A percentile compares a stretch with the other conserved stretches of the same genome.
Evolutionary conservation across 2,329 filamentous ascomycete species (phyloP).

Genomic region (Stemphylium vesicarium): DNA sequence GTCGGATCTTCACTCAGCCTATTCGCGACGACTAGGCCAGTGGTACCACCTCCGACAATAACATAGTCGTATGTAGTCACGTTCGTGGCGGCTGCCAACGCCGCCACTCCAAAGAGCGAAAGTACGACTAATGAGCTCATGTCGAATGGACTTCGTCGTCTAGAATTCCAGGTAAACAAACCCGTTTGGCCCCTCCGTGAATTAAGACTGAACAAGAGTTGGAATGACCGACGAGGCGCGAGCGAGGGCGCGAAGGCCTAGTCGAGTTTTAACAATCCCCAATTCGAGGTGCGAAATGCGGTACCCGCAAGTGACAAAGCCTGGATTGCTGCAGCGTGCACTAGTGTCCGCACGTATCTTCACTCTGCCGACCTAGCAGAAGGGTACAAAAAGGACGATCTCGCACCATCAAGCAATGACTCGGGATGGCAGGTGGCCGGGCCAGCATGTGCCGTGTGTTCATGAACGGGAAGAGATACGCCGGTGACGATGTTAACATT

Average conservation of each 20-base stretch:
- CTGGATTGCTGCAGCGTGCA: too few relatives aligned
- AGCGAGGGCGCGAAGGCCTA: too few relatives aligned
- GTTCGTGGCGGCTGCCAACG: neutral
- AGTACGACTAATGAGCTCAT: neutral
- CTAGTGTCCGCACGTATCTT: too few relatives aligned
- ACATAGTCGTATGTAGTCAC: constrained; percentile 29
- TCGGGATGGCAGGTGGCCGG: too few relatives aligned
- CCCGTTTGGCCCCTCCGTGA: neutral
- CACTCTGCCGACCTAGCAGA: too few relatives aligned
- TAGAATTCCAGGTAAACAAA: neutral
- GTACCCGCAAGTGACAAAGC: too few relatives aligned
- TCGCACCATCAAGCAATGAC: too few relatives aligned
- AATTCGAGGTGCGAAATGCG: too few relatives aligned
- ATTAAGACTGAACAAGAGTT: neutral
- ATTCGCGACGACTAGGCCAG: constrained; percentile 28
- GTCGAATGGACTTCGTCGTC: neutral
- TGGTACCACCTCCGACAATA: constrained; percentile 32
- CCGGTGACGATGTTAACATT: neutral
- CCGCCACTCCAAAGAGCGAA: neutral
- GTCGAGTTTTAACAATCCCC: too few relatives aligned
- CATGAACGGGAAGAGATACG: neutral
- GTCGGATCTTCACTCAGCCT: constrained; percentile 24
- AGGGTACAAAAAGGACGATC: too few relatives aligned
- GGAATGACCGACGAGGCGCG: neutral
- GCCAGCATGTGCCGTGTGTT: neutral